These are phyloP conservation scores for Cerioporus squamosus DNA, from an alignment of 1,284 basidiomycete species.

Conservation along the genomic window DNA sequence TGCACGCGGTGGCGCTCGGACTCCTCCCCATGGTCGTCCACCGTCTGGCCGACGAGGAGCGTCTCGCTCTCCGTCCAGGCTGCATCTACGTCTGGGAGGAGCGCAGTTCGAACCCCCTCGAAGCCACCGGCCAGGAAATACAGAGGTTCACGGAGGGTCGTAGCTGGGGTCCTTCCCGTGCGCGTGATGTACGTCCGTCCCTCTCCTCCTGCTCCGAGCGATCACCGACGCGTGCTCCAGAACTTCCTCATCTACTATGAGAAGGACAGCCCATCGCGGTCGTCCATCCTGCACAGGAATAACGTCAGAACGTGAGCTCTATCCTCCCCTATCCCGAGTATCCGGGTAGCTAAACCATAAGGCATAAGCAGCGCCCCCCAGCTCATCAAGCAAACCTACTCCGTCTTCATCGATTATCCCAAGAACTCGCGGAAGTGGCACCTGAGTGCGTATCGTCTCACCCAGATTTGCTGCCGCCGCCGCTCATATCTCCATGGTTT, in stretches of 20 bases:
- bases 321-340: neutral
- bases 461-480: neutral
- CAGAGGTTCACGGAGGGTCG: conserved; percentile 49
- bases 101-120: conserved; percentile 41
- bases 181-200: conserved; percentile 40
- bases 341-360: neutral
- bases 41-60: conserved; percentile 48
- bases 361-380: conserved; percentile 30
- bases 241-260: conserved; percentile 46
- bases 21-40: conserved; percentile 44
- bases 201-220: conserved; percentile 2
- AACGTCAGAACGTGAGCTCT: conserved; percentile 26
- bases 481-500: neutral
- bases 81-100: conserved; percentile 54
- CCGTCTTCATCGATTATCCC: conserved; percentile 42
- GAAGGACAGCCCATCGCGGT: conserved; percentile 37
- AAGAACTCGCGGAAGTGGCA: conserved; percentile 45
- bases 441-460: conserved; percentile 38
- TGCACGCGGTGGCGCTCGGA: conserved; percentile 44
- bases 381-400: conserved; percentile 49
- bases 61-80: conserved; percentile 43
- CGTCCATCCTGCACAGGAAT: conserved; percentile 34
- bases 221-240: conserved; percentile 17
- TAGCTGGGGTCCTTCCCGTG: conserved; percentile 36
- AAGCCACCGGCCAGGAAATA: conserved; percentile 44